Conservation (phyloP, 2,329 filamentous ascomycete species). For the Zymoseptoria tritici region DNA sequence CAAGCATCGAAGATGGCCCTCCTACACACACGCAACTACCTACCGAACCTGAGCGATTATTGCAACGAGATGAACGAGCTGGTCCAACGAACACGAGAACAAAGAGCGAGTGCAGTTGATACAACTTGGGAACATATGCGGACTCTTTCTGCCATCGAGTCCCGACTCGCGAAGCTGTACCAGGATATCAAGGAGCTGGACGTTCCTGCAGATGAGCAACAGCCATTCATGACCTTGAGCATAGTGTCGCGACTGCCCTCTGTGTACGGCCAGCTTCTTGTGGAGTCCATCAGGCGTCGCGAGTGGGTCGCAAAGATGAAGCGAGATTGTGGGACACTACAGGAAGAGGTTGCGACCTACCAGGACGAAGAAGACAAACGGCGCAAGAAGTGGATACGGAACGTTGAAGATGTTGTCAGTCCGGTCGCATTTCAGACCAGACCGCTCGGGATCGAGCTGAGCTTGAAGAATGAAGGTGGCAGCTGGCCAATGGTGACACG, state of each 20-base stretch:
- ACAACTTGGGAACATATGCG: constrained; percentile 70
- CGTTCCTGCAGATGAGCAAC: constrained; percentile 65
- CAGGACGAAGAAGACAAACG: constrained; percentile 89
- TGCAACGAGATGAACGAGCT: constrained; percentile 50
- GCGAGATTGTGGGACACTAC: constrained; percentile 74
- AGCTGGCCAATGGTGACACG: constrained; percentile 72
- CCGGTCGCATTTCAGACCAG: constrained; percentile 56
- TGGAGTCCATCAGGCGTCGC: constrained; percentile 75
- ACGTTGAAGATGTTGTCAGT: constrained; percentile 66
- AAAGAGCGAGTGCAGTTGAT: constrained; percentile 60
- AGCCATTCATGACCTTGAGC: constrained; percentile 73
- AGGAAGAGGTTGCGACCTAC: constrained; percentile 86
- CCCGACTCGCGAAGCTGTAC: constrained; percentile 64
- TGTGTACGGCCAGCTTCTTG: constrained; percentile 80
- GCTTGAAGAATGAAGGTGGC: constrained; percentile 69
- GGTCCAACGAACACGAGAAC: constrained; percentile 47
- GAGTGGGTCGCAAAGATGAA: constrained; percentile 93
- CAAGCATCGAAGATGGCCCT: constrained; percentile 58
- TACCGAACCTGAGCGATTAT: constrained; percentile 53
- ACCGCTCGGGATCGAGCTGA: constrained; percentile 74
- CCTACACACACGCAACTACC: constrained; percentile 54
- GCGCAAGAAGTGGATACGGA: constrained; percentile 83
- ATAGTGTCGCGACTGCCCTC: constrained; percentile 76
- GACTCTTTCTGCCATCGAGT: constrained; percentile 71
- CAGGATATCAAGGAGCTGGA: constrained; percentile 63